Percentiles rank a stretch among this genome's conserved stretches.
These are phyloP conservation scores for Ceratobasidium theobromae DNA, from an alignment of 1,284 basidiomycete species.

Conservation along the genomic window DNA sequence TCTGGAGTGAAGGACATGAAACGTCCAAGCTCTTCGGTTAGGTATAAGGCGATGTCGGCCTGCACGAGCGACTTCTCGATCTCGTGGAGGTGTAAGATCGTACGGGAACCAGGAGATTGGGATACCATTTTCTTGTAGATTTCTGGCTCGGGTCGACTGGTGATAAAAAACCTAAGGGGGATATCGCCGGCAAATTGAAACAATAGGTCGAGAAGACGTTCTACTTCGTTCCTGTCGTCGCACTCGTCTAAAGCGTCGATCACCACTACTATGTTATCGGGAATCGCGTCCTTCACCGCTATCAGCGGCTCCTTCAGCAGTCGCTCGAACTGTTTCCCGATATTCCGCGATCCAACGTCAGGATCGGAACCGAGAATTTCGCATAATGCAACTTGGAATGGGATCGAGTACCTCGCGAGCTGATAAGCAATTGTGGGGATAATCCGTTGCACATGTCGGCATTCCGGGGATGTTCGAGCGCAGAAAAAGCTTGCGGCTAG, in stretches of 20 bases:
- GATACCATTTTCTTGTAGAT: neutral
- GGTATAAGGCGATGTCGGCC: neutral
- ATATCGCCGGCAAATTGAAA: neutral
- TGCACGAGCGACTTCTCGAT: neutral
- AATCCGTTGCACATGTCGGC: neutral
- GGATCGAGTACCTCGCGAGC: neutral
- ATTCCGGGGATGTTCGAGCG: neutral
- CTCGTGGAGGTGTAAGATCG: neutral
- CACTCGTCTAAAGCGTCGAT: constrained; percentile 6
- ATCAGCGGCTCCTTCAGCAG: neutral
- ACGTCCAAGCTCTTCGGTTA: neutral
- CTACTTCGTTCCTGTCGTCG: neutral
- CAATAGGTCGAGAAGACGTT: neutral
- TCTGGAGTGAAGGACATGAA: neutral
- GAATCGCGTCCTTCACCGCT: neutral
- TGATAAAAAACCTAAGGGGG: constrained; percentile 3
- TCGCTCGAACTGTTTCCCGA: neutral
- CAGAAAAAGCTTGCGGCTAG: neutral
- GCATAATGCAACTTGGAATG: neutral
- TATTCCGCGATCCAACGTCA: neutral
- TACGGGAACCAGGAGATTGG: neutral
- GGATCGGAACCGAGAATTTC: neutral
- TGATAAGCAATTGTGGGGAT: neutral
- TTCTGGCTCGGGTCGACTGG: constrained; percentile 3
- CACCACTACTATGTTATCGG: neutral